Evolutionary conservation across 2,329 filamentous ascomycete genomes (phyloP).

Genomic region (Sporothrix euskadiensis): DNA sequence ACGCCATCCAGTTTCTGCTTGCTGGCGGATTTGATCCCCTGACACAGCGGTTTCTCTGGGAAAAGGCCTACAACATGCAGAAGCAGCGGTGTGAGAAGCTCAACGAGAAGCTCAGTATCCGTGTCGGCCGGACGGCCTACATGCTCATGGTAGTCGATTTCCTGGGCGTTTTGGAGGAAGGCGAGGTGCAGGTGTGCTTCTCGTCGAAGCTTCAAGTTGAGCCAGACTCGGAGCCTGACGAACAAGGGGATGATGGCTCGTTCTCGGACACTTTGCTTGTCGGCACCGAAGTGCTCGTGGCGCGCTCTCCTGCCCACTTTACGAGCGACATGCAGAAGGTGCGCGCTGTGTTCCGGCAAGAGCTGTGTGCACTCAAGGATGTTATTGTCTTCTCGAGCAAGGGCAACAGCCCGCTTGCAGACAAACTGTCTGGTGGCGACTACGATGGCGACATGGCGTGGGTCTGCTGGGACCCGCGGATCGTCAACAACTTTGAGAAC

Average conservation of each 20-base stretch:
- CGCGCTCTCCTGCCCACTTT: conserved; percentile 68
- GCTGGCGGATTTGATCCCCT: conserved; percentile 60
- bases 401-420: conserved; percentile 64
- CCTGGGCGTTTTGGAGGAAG: conserved; percentile 57
- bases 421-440: conserved; percentile 74
- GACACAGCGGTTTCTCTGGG: conserved; percentile 51
- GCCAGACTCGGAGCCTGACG: conserved; percentile 48
- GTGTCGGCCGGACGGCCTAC: conserved; percentile 61
- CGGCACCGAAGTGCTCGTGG: conserved; percentile 63
- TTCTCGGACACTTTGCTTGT: conserved; percentile 57
- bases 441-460: conserved; percentile 80
- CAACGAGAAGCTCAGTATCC: conserved; percentile 59
- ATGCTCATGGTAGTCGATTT: conserved; percentile 71
- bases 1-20: conserved; percentile 57
- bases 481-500: conserved; percentile 68
- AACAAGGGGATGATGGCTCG: conserved; percentile 43
- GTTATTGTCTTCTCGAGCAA: conserved; percentile 74
- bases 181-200: conserved; percentile 69
- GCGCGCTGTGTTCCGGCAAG: conserved; percentile 56
- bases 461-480: conserved; percentile 69
- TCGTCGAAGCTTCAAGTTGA: conserved; percentile 62
- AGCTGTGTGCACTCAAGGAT: conserved; percentile 69
- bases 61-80: conserved; percentile 50
- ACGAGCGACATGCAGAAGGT: conserved; percentile 73
- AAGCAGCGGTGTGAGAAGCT: conserved; percentile 55